Conservation (phyloP, 2,329 filamentous ascomycete genomes). For the Whalleya microplaca region DNA sequence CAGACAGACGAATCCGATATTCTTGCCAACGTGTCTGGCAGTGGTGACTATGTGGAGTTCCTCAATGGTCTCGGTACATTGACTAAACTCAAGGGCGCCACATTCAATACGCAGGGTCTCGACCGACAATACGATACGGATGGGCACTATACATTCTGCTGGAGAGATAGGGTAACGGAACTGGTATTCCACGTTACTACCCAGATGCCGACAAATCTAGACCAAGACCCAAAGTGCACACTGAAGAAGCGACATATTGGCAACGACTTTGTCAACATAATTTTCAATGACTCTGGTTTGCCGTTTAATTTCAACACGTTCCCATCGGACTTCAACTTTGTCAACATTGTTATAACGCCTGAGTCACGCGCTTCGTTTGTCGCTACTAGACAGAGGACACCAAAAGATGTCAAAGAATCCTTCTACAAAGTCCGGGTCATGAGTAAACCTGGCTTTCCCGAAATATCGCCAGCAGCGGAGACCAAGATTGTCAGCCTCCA, state of each 20-base stretch:
- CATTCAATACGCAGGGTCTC: constrained; percentile 91
- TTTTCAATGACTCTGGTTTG: constrained; percentile 95
- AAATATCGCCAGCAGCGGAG: constrained; percentile 86
- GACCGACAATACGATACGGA: constrained; percentile 78
- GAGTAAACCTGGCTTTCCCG: constrained; percentile 85
- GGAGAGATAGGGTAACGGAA: constrained; percentile 93
- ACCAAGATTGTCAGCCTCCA: constrained; percentile 86
- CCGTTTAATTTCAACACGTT: constrained; percentile 91
- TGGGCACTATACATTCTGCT: constrained; percentile 87
- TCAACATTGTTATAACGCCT: constrained; percentile 94
- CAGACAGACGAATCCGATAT: constrained; percentile 85
- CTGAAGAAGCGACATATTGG: constrained; percentile 94
- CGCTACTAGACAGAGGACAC: constrained; percentile 50
- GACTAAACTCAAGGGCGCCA: constrained; percentile 78
- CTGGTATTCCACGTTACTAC: constrained; percentile 95
- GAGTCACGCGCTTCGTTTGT: constrained; percentile 79
- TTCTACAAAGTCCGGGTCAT: constrained; percentile 93
- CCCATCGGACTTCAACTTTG: constrained; percentile 92
- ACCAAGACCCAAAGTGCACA: constrained; percentile 74
- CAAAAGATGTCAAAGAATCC: constrained; percentile 44
- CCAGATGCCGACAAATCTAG: constrained; percentile 90
- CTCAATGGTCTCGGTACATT: constrained; percentile 80
- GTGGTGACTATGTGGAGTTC: constrained; percentile 85
- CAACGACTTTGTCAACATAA: constrained; percentile 97
- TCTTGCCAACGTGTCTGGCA: constrained; percentile 83